Evolutionary conservation across 2,329 filamentous ascomycete genomes (phyloP).

Genomic region (Drechslerella coelobrocha): DNA sequence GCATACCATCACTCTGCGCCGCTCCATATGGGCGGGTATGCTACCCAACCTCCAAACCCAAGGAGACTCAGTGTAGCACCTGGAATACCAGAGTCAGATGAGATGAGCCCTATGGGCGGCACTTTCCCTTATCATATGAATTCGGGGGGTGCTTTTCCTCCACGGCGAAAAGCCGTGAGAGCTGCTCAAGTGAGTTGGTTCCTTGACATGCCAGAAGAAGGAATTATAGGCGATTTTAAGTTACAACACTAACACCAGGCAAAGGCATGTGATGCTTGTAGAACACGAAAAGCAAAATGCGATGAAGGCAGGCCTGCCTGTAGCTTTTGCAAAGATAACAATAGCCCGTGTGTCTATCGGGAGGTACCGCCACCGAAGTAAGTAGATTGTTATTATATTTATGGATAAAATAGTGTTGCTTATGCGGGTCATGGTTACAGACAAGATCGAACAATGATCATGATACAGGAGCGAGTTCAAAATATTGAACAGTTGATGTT

Average conservation of each 20-base stretch:
- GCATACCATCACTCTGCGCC: constrained; percentile 44
- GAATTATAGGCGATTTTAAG: constrained; percentile 36
- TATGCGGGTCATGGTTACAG: constrained; percentile 53
- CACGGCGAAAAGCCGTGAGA: constrained; percentile 70
- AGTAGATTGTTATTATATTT: constrained; percentile 56
- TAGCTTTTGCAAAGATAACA: constrained; percentile 85
- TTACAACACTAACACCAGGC: constrained; percentile 30
- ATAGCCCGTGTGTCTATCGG: constrained; percentile 81
- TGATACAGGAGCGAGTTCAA: constrained; percentile 61
- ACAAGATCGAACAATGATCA: constrained; percentile 63
- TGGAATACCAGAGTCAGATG: constrained; percentile 37
- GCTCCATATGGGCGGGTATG: constrained; percentile 37
- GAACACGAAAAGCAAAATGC: constrained; percentile 87
- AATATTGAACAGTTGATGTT: constrained; percentile 56
- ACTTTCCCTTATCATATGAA: constrained; percentile 51
- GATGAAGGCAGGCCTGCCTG: constrained; percentile 85
- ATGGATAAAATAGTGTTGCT: constrained; percentile 18
- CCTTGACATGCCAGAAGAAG: background rate
- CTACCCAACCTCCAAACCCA: constrained; percentile 17
- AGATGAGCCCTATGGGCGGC: constrained; percentile 46
- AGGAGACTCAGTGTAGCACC: constrained; percentile 37
- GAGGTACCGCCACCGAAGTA: constrained; percentile 92
- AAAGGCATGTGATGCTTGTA: constrained; percentile 89
- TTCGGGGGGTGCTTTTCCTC: constrained; percentile 55
- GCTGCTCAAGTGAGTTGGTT: constrained; percentile 66